A percentile compares a stretch with the other conserved stretches of the same genome.
These are phyloP conservation scores for Suillus ampliporus DNA, from an alignment of 768 basidiomycete genomes.

Conservation along the genomic window DNA sequence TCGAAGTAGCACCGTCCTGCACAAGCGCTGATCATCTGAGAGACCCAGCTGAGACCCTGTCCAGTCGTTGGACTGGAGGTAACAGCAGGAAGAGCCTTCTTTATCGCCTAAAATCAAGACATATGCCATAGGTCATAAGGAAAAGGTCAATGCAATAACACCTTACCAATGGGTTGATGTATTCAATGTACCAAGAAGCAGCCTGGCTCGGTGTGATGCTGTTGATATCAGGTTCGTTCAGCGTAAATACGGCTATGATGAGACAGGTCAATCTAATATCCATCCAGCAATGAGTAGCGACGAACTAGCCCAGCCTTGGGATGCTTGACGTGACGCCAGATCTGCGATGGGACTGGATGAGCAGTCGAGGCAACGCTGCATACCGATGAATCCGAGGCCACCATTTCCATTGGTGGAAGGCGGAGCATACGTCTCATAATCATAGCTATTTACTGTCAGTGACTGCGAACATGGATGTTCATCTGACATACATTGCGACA, in stretches of 20 bases:
- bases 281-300: slow-evolving; percentile 2
- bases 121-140: neutral
- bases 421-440: slow-evolving; percentile 43
- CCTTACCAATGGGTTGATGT: slow-evolving; percentile 43
- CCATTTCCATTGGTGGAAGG: slow-evolving; percentile 42
- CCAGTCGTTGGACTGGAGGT: slow-evolving; percentile 38
- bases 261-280: neutral
- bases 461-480: neutral
- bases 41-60: slow-evolving; percentile 42
- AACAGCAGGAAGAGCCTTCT: slow-evolving; percentile 44
- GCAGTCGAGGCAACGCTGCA: slow-evolving; percentile 46
- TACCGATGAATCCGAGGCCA: slow-evolving; percentile 45
- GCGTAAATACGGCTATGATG: slow-evolving; percentile 36
- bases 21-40: slow-evolving; percentile 41
- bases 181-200: slow-evolving; percentile 42
- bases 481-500: slow-evolving; percentile 35
- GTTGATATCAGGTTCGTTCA: slow-evolving; percentile 44
- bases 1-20: slow-evolving; percentile 41
- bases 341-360: slow-evolving; percentile 40
- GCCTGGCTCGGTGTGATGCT: slow-evolving; percentile 36
- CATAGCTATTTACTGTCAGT: slow-evolving; percentile 33
- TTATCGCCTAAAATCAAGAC: slow-evolving; percentile 32
- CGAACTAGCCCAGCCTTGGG: slow-evolving; percentile 39
- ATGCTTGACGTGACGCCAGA: slow-evolving; percentile 38
- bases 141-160: neutral